Base-by-base conservation (phyloP, 805 yeast genomes). In the Yarrowia divulgata region DNA sequence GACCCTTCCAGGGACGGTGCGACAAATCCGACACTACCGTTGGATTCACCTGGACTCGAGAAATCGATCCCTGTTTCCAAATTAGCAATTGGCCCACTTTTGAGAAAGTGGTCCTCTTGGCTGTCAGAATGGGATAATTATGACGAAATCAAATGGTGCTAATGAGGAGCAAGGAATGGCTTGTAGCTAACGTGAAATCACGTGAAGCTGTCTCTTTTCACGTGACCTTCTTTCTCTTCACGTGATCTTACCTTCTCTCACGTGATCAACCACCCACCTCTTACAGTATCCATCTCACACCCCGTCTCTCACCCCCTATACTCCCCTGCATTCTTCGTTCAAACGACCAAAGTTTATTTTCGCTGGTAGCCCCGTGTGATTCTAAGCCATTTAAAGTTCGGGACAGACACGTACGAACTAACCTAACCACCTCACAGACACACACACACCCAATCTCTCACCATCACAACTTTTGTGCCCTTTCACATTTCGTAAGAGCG, bases 381-480 rank as follows among this genome's bases (percentile, higher is more conserved):
- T 19, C 23, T 54, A 35, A 9, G 19, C 2, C 8, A 1, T 7
- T 57, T 42, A 42, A 10, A n/a, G 64, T 57, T 57, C 16, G 45
- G 60, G 49, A 50, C 49, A 57, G 64, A 57, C 64, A 57, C 64
- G 64, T 57, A 57, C 64, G 49, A 57, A 13, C 64, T 32, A 57
- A 32, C 49, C 64, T 57, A 57, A 57, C 64, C 64, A 18, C 64
- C 49, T 3, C 39, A 0, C 54, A 32, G 39, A 32, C 37, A 49
- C 54, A 35, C 54, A 35, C 35, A 16, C 52, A 29, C 19, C 49
- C 64, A 29, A 54, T 37, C 58, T n/a, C 62, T 35, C 32, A 23
- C 16, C 62, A 55, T 55, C 62, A 55, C 35, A 32, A n/a, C 64
- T 18, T 32, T 50, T 58, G 63, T 29, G 63, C 39, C 37, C 13